Evolutionary conservation across 257 asterid genomes (phyloP), one percentile per base, ranked within the genome.

Genomic region (Striga asiatica): DNA sequence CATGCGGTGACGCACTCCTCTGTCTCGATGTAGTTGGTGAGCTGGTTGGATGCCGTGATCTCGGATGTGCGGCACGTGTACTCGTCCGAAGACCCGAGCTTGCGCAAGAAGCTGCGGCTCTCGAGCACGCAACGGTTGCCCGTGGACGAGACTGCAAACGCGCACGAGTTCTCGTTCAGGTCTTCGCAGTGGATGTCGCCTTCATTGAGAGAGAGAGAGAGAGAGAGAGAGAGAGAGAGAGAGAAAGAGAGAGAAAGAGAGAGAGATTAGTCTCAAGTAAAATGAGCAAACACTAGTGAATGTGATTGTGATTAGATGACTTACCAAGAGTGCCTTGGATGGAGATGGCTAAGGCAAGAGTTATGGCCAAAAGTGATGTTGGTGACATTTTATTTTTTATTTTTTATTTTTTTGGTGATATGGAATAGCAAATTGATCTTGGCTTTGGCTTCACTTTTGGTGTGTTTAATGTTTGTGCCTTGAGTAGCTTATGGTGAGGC

Each of bases 101-200:
- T n/a, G n/a, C n/a, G n/a, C n/a, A n/a, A n/a, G 0, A 72, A 70
- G 20, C 80, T 52, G 31, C 50, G 75, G 64, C 74, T 81, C 78
- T 85, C 95, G n/a, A 82, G 55, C 70, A 82, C 84, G 66, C 95
- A 85, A 8, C 95, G 80, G 55, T 73, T 78, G 13, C 95, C 85
- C 0, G 65, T 6, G 1, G 71, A 78, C 0, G 93, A 78, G 42
- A 85, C 76, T 1, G 95, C 91, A 3, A 37, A 85, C 2, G 85
- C 73, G 46, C 95, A 85, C 1, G 82, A 71, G 16, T 71, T 75
- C n/a, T 66, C 58, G 37, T 56, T 32, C 18, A 71, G 50, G 42
- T 61, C 28, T 73, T 83, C 80, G 38, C 96, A 87, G 37, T 68
- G 76, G 5, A 83, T 62, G 8, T 38, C 6, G 9, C 14, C 14